Evolutionary conservation across 2,329 filamentous ascomycete species (phyloP).

Genomic region (Venturia effusa): DNA sequence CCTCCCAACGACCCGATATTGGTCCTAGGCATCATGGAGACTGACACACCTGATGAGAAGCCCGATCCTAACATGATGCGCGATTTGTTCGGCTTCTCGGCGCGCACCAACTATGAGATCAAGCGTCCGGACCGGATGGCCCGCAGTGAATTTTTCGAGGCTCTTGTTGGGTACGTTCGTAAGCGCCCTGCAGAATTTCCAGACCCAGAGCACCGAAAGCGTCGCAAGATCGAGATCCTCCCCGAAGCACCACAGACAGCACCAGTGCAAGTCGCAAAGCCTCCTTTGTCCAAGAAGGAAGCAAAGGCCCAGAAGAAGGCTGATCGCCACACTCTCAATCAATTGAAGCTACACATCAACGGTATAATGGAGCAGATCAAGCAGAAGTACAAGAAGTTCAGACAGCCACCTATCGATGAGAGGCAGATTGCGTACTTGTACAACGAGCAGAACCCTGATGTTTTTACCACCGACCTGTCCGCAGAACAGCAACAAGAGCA

Average conservation of each 20-base stretch:
- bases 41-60: slow-evolving; percentile 43
- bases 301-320: slow-evolving; percentile 66
- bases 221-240: slow-evolving; percentile 67
- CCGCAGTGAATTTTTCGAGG: slow-evolving; percentile 70
- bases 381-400: slow-evolving; percentile 77
- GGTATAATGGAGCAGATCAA: slow-evolving; percentile 97
- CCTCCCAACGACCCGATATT: slow-evolving; percentile 86
- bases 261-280: slow-evolving; percentile 49
- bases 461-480: slow-evolving; percentile 49
- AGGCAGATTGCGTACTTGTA: slow-evolving; percentile 69
- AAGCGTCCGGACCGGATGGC: slow-evolving; percentile 52
- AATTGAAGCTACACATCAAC: slow-evolving; percentile 79
- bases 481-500: slow-evolving; percentile 44
- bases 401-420: slow-evolving; percentile 66
- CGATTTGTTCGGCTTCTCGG: slow-evolving; percentile 78
- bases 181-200: slow-evolving; percentile 80
- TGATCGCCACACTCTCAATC: slow-evolving; percentile 75
- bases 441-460: slow-evolving; percentile 66
- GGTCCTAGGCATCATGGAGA: slow-evolving; percentile 74
- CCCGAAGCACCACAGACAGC: slow-evolving; percentile 4
- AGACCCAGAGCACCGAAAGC: slow-evolving; percentile 76
- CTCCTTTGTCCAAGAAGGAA: slow-evolving; percentile 62
- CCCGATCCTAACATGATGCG: slow-evolving; percentile 53
- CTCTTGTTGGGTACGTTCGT: slow-evolving; percentile 63
- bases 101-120: slow-evolving; percentile 64